phyloP scores from a whole-genome alignment of 2,329 filamentous ascomycete species.

The Diplodia seriata region DNA sequence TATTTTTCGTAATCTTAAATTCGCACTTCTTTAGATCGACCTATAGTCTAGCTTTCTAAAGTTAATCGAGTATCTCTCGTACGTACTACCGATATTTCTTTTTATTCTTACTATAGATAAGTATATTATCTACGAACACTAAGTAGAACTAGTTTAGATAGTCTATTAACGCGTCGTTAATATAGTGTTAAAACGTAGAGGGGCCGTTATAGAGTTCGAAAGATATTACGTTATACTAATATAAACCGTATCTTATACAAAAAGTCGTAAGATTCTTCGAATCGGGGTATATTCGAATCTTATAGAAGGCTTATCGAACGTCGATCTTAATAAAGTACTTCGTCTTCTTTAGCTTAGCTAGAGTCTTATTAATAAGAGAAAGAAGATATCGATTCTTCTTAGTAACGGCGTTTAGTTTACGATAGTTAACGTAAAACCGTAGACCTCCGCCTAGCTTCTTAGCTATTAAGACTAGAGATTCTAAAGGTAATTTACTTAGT shows the following conservation, averaged over 20 bases:
- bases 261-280: constrained; percentile 34
- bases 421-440: constrained; percentile 3
- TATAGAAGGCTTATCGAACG: constrained; percentile 1
- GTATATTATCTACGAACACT: too few species aligned
- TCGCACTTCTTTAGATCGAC: too few species aligned
- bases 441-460: background rate
- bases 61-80: too few species aligned
- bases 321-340: constrained; percentile 13
- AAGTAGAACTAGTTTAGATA: too few species aligned
- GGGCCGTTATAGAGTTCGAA: constrained; percentile 39
- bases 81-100: too few species aligned
- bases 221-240: constrained; percentile 38
- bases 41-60: too few species aligned
- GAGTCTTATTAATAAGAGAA: background rate
- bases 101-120: too few species aligned
- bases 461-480: background rate
- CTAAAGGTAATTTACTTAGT: background rate
- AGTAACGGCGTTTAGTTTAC: background rate
- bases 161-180: too few species aligned
- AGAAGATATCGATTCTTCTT: constrained; percentile 8
- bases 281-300: background rate
- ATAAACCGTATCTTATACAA: constrained; percentile 36
- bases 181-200: too few species aligned
- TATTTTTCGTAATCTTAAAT: too few species aligned
- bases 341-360: background rate